A percentile compares a stretch with the other conserved stretches of the same genome.
Conservation (phyloP, 371 early-diverging fungal genomes). For the Dichotomocladium elegans region DNA sequence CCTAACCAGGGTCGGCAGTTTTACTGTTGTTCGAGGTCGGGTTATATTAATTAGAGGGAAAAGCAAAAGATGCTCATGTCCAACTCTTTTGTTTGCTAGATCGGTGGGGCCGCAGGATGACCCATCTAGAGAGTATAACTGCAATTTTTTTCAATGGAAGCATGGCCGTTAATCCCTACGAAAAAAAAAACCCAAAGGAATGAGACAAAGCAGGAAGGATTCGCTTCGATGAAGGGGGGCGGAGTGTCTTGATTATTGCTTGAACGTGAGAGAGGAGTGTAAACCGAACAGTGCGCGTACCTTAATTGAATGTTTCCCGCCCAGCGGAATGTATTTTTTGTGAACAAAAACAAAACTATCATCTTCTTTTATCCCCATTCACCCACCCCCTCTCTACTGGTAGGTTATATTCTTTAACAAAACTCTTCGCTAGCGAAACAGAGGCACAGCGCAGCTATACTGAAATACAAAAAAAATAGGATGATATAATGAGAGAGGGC, state of each 20-base stretch:
- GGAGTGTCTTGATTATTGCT: too few relatives aligned
- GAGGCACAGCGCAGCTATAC: slow-evolving; percentile 25
- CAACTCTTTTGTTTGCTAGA: slow-evolving; percentile 15
- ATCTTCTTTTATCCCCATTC: not conserved
- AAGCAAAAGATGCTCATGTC: not conserved
- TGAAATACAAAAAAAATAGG: slow-evolving; percentile 6
- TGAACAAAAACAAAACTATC: too few relatives aligned
- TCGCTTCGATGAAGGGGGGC: too few relatives aligned
- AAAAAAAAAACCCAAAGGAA: not conserved
- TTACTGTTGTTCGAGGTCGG: slow-evolving; percentile 66
- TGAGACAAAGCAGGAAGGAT: not conserved
- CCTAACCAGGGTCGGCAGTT: slow-evolving; percentile 71
- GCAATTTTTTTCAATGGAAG: slow-evolving; percentile 26
- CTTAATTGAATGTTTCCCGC: too few relatives aligned
- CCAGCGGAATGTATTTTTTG: too few relatives aligned
- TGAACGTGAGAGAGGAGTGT: too few relatives aligned
- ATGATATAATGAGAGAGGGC: not conserved
- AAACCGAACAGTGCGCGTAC: too few relatives aligned
- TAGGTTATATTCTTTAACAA: slow-evolving; percentile 5
- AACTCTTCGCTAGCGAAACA: slow-evolving; percentile 24
- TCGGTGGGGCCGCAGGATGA: slow-evolving; percentile 44
- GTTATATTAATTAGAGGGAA: slow-evolving; percentile 2
- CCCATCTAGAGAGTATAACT: slow-evolving; percentile 53
- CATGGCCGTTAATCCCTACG: slow-evolving; percentile 2
- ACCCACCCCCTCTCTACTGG: too few relatives aligned